These are phyloP conservation scores for Lachnellula cervina DNA, from an alignment of 2,329 filamentous ascomycete genomes.

Conservation along the genomic window DNA sequence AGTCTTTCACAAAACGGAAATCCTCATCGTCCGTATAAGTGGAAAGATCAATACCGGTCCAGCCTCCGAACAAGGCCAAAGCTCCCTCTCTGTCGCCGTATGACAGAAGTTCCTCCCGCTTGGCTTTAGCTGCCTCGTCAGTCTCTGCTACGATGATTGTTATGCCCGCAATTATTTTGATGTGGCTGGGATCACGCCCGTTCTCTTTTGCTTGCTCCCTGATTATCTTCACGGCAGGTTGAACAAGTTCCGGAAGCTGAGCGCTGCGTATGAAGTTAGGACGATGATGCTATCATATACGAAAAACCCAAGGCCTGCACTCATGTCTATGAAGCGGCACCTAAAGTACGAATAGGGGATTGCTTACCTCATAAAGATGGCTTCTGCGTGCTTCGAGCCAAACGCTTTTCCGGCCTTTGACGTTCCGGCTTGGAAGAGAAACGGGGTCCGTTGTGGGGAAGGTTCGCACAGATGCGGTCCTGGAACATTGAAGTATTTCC, in stretches of 20 bases:
- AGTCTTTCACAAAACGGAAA: slow-evolving; percentile 37
- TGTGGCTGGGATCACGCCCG: slow-evolving; percentile 49
- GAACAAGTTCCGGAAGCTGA: slow-evolving; percentile 20
- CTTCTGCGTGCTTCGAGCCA: slow-evolving; percentile 64
- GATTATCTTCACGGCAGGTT: background rate
- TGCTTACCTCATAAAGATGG: slow-evolving; percentile 46
- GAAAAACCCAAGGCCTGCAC: no score
- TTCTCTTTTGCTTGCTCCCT: slow-evolving; percentile 38
- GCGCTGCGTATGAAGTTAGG: slow-evolving; percentile 49
- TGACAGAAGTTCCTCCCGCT: slow-evolving; percentile 54
- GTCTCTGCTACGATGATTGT: slow-evolving; percentile 56
- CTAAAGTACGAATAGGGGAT: no score
- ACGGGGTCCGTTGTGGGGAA: slow-evolving; percentile 20
- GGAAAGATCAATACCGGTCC: slow-evolving; percentile 60
- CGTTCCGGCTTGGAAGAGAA: slow-evolving; percentile 57
- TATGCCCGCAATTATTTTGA: slow-evolving; percentile 10
- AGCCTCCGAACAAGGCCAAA: slow-evolving; percentile 65
- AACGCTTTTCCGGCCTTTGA: slow-evolving; percentile 61
- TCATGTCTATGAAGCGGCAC: no score
- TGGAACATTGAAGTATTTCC: slow-evolving; percentile 57
- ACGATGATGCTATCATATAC: slow-evolving; percentile 32
- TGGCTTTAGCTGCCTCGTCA: slow-evolving; percentile 58
- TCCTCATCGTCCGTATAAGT: slow-evolving; percentile 12
- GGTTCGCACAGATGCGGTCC: slow-evolving; percentile 51
- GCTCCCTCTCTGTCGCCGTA: slow-evolving; percentile 61